These are phyloP conservation scores for Spinellus fusiger DNA, from an alignment of 192 early-diverging fungal genomes.

Conservation along the genomic window DNA sequence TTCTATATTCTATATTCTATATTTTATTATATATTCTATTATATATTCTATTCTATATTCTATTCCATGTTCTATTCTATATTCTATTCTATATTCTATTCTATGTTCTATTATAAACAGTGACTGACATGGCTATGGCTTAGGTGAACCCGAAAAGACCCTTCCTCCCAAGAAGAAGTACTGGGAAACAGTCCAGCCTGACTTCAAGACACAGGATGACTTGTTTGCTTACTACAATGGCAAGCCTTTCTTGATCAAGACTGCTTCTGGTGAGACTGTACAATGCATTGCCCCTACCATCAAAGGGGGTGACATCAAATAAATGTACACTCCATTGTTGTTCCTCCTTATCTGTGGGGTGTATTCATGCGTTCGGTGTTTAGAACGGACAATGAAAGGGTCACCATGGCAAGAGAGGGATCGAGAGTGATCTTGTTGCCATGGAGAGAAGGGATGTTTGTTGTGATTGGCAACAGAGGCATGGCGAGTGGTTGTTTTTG, in stretches of 20 bases:
- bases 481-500: no score
- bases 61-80: neutral
- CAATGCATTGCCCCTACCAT: conserved; percentile 57
- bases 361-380: no score
- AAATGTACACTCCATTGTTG: conserved; percentile 15
- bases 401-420: no score
- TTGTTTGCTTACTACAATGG: conserved; percentile 57
- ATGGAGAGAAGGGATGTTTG: no score
- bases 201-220: conserved; percentile 66
- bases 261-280: conserved; percentile 43
- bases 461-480: no score
- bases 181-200: conserved; percentile 94
- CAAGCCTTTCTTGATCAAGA: conserved; percentile 30
- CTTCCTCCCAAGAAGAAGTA: conserved; percentile 99
- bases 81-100: neutral
- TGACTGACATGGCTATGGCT: no score
- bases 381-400: no score
- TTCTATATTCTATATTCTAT: no score
- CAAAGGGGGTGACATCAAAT: conserved; percentile 67
- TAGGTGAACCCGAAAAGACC: conserved; percentile 73
- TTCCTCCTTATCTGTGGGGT: no score
- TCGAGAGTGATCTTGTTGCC: no score
- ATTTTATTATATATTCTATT: neutral
- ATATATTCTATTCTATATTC: neutral
- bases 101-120: conserved; percentile 1